Conservation (phyloP, 2,329 filamentous ascomycete species). For the Talaromyces sp. region DNA sequence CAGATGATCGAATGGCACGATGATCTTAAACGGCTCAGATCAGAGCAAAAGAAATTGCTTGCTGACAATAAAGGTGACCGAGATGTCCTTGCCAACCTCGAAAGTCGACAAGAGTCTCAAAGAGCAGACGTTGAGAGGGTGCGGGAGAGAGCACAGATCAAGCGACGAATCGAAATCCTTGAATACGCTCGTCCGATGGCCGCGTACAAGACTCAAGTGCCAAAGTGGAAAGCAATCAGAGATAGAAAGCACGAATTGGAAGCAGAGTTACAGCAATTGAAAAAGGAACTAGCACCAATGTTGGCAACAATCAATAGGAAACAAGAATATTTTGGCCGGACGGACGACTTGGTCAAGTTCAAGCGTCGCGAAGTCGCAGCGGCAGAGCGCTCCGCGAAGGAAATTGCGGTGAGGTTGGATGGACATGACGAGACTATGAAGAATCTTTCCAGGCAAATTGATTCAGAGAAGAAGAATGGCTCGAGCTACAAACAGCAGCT, state of each 20-base stretch:
- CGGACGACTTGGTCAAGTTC: constrained; percentile 55
- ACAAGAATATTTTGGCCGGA: constrained; percentile 57
- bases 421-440: constrained; percentile 37
- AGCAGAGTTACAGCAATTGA: constrained; percentile 57
- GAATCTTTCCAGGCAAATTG: constrained; percentile 39
- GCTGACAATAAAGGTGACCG: constrained; percentile 56
- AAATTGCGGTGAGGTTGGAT: constrained; percentile 41
- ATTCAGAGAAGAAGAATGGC: constrained; percentile 52
- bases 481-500: constrained; percentile 53
- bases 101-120: constrained; percentile 70
- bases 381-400: constrained; percentile 50
- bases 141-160: constrained; percentile 68
- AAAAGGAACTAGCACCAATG: constrained; percentile 63
- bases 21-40: constrained; percentile 67
- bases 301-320: constrained; percentile 68
- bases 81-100: constrained; percentile 63
- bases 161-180: constrained; percentile 62
- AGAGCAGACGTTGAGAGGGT: constrained; percentile 80
- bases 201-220: constrained; percentile 58
- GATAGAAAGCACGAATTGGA: constrained; percentile 53
- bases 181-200: constrained; percentile 64
- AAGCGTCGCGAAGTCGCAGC: constrained; percentile 55
- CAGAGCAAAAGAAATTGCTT: constrained; percentile 64
- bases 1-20: constrained; percentile 78
- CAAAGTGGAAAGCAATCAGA: constrained; percentile 53